These are phyloP conservation scores for Penicillium dipodomyicola DNA, from an alignment of 495 filamentous ascomycete genomes.

Conservation along the genomic window DNA sequence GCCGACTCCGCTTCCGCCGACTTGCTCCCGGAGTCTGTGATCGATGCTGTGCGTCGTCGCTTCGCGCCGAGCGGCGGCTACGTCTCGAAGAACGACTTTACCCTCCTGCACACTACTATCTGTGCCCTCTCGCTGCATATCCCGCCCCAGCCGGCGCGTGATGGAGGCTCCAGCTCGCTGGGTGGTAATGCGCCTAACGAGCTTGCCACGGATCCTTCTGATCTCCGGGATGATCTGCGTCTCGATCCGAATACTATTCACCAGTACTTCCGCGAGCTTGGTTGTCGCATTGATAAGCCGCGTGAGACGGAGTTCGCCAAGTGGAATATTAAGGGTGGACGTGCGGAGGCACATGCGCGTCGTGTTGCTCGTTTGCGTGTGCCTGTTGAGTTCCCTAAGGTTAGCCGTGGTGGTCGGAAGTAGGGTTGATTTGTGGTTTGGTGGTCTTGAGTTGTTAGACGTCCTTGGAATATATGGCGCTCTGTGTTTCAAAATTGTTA, in stretches of 20 bases:
- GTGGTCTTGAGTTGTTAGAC: constrained; percentile 7
- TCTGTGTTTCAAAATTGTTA: constrained; percentile 15
- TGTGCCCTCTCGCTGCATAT: constrained; percentile 61
- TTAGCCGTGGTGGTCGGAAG: constrained; percentile 40
- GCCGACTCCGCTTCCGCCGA: constrained; percentile 12
- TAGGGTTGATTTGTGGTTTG: constrained; percentile 17
- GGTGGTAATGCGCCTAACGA: constrained; percentile 64
- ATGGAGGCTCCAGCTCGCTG: constrained; percentile 45
- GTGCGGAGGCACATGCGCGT: constrained; percentile 58
- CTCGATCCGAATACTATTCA: constrained; percentile 60
- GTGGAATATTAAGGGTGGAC: constrained; percentile 51
- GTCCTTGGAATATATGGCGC: constrained; percentile 27
- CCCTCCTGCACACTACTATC: constrained; percentile 65
- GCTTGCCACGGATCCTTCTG: constrained; percentile 70
- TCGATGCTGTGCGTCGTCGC: constrained; percentile 65
- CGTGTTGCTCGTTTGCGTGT: constrained; percentile 68
- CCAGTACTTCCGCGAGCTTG: constrained; percentile 78
- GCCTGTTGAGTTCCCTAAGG: constrained; percentile 80
- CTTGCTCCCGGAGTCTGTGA: constrained; percentile 55
- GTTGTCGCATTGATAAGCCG: constrained; percentile 54
- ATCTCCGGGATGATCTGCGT: constrained; percentile 75
- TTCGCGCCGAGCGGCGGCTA: constrained; percentile 59
- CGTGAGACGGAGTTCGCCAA: constrained; percentile 44
- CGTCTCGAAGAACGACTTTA: constrained; percentile 61
- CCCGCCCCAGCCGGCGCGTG: constrained; percentile 38